A percentile compares a stretch with the other conserved stretches of the same genome.
These are phyloP conservation scores for Melampsora abietis-canadensis DNA, from an alignment of 1,284 basidiomycete genomes.

Conservation along the genomic window DNA sequence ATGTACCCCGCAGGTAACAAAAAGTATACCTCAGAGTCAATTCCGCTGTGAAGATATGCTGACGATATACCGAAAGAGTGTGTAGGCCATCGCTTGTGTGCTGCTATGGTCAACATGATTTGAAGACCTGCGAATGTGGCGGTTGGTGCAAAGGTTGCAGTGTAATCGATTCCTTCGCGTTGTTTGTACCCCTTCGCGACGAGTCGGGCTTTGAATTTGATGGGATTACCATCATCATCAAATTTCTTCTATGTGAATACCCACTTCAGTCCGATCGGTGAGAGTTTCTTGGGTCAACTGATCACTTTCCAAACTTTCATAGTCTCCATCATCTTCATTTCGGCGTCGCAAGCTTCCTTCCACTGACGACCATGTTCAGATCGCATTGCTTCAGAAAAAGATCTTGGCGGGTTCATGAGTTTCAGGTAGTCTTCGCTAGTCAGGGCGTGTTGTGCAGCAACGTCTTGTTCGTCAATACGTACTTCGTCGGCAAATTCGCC, in stretches of 20 bases:
- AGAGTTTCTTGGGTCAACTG: neutral
- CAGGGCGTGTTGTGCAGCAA: too few species aligned
- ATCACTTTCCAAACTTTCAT: neutral
- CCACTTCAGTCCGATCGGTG: conserved; percentile 2
- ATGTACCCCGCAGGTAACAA: too few species aligned
- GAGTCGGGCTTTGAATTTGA: conserved; percentile 10
- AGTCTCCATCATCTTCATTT: neutral
- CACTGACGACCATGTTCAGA: neutral
- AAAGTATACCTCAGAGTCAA: too few species aligned
- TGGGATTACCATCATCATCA: neutral
- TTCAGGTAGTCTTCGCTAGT: too few species aligned
- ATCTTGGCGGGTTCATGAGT: neutral
- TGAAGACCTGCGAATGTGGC: too few species aligned
- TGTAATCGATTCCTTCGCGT: neutral
- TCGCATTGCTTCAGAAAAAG: neutral
- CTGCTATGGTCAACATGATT: too few species aligned
- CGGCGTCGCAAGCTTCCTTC: neutral
- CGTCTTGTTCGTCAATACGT: too few species aligned
- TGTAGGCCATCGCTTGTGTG: too few species aligned
- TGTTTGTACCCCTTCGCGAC: conserved; percentile 15
- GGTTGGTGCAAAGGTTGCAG: too few species aligned
- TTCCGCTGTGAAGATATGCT: too few species aligned
- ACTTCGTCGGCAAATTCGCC: too few species aligned
- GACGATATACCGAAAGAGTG: too few species aligned
- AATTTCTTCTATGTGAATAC: conserved; percentile 15